Percentiles rank a stretch among this genome's conserved stretches.
Evolutionary conservation across 768 basidiomycete species (phyloP).

Genomic region (Mycena epipterygia): DNA sequence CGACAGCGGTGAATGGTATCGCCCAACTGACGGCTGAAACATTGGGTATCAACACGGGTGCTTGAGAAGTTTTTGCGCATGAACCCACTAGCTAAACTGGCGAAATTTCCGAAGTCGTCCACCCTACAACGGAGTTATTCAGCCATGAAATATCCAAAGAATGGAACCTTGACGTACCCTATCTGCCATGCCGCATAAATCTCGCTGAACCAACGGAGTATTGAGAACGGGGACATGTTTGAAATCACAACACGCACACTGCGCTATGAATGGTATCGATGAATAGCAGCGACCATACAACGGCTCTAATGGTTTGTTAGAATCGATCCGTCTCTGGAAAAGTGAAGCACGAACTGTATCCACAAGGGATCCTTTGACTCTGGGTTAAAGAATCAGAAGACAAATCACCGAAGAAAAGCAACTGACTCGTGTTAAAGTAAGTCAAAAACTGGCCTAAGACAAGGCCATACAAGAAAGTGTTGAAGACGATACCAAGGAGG

Average conservation of each 20-base stretch:
- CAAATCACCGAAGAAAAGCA: background rate
- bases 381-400: background rate
- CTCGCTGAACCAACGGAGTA: conserved; percentile 40
- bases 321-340: background rate
- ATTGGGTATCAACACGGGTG: background rate
- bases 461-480: conserved; percentile 57
- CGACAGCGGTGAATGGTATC: conserved; percentile 63
- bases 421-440: conserved; percentile 52
- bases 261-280: conserved; percentile 55
- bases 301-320: background rate
- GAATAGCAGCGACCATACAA: conserved; percentile 50
- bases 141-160: background rate
- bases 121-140: conserved; percentile 45
- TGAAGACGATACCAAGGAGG: conserved; percentile 46
- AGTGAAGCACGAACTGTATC: background rate
- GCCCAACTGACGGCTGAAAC: conserved; percentile 61
- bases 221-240: background rate
- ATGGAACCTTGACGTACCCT: conserved; percentile 40
- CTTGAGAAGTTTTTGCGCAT: background rate
- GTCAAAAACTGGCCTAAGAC: conserved; percentile 58
- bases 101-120: conserved; percentile 55
- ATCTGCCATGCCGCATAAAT: conserved; percentile 52
- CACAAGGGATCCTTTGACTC: conserved; percentile 4
- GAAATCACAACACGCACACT: conserved; percentile 41
- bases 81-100: conserved; percentile 47